These are phyloP conservation scores for Punica granatum DNA, from an alignment of 345 rosid species.

Conservation along the genomic window DNA sequence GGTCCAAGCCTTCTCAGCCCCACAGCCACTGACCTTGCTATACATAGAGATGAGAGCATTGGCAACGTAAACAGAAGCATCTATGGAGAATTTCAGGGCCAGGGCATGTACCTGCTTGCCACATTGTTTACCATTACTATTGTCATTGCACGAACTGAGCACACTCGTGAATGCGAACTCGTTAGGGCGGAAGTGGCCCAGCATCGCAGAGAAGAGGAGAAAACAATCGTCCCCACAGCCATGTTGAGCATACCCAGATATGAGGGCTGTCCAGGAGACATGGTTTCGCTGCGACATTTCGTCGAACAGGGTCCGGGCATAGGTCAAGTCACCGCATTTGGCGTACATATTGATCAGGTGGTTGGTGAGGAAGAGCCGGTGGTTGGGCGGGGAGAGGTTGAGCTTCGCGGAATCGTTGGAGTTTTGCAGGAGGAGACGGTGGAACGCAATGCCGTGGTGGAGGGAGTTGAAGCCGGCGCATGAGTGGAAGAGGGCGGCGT, in stretches of 20 bases:
- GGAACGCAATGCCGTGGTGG: conserved; percentile 42
- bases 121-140: conserved; percentile 15
- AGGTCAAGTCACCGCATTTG: conserved; percentile 43
- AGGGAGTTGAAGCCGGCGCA: conserved; percentile 54
- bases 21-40: conserved; percentile 24
- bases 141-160: conserved; percentile 35
- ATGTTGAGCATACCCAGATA: conserved; percentile 59
- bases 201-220: conserved; percentile 47
- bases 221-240: conserved; percentile 41
- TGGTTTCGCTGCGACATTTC: conserved; percentile 59
- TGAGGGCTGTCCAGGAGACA: conserved; percentile 73
- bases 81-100: conserved; percentile 51
- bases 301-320: conserved; percentile 54
- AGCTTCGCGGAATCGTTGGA: not conserved
- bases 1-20: conserved; percentile 45
- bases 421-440: conserved; percentile 46
- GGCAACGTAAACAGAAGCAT: conserved; percentile 41
- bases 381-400: not conserved
- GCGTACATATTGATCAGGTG: conserved; percentile 56
- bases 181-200: conserved; percentile 47
- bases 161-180: conserved; percentile 68
- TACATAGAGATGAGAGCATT: conserved; percentile 77
- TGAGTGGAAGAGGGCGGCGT: conserved; percentile 53
- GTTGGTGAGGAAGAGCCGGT: conserved; percentile 41
- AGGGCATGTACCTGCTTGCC: conserved; percentile 72